phyloP scores from a whole-genome alignment of 2,329 filamentous ascomycete genomes.

The Aspergillus fischeri region DNA sequence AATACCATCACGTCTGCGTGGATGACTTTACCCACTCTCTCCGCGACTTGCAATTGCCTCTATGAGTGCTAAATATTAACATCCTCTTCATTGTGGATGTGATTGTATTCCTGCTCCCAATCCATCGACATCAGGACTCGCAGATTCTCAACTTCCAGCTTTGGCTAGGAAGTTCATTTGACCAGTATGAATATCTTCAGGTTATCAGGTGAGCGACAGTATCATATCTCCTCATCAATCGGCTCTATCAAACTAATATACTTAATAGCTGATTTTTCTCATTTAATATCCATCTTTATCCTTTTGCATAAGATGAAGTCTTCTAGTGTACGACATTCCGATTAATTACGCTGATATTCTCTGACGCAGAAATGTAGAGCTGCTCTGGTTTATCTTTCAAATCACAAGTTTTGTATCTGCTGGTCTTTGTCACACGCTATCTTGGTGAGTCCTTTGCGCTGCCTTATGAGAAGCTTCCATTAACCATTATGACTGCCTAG shows the following conservation, averaged over 20 bases:
- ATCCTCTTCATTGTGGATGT: not conserved
- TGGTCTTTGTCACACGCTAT: slow-evolving; percentile 93
- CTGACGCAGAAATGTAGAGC: slow-evolving; percentile 56
- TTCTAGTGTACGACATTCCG: slow-evolving; percentile 64
- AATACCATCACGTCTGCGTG: not conserved
- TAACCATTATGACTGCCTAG: slow-evolving; percentile 39
- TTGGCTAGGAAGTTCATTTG: slow-evolving; percentile 4
- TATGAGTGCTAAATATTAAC: not conserved
- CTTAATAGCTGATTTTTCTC: slow-evolving; percentile 79
- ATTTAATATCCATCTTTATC: slow-evolving; percentile 90
- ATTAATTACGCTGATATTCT: not conserved
- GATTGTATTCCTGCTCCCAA: not conserved
- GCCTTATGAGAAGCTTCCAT: not conserved
- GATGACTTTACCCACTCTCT: not conserved
- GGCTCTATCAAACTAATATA: slow-evolving; percentile 12
- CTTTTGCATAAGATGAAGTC: slow-evolving; percentile 94
- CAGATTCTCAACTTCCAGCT: not conserved
- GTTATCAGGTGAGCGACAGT: slow-evolving; percentile 52
- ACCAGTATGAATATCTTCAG: slow-evolving; percentile 66
- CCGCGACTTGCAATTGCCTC: not conserved
- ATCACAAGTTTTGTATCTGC: slow-evolving; percentile 88
- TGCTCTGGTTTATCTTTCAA: slow-evolving; percentile 98
- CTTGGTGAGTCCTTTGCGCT: slow-evolving; percentile 57
- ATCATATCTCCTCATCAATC: not conserved
- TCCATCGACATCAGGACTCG: not conserved